Evolutionary conservation across 768 basidiomycete genomes (phyloP).

Genomic region (Tylopilus intermedius): DNA sequence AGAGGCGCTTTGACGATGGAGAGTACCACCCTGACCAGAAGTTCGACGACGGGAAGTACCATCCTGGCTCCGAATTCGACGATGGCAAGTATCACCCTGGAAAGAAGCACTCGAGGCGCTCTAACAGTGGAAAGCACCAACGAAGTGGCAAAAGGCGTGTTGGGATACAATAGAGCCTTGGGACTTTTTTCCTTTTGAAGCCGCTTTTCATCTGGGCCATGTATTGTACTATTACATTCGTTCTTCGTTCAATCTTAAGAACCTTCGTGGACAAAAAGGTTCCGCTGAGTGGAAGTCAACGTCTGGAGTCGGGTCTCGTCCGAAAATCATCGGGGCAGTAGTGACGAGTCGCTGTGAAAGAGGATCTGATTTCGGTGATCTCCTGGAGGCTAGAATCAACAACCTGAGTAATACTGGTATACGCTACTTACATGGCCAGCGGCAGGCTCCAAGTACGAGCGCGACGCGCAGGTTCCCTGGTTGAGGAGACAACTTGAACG

Average conservation of each 20-base stretch:
- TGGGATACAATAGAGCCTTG: neutral
- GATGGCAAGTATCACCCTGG: conserved; percentile 7
- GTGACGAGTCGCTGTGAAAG: no score
- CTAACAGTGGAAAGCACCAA: conserved; percentile 8
- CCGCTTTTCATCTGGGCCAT: conserved; percentile 3
- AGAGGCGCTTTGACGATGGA: neutral
- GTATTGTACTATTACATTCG: conserved; percentile 13
- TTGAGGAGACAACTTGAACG: no score
- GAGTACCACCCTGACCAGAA: neutral
- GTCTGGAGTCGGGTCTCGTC: neutral
- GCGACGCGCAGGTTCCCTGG: no score
- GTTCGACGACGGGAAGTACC: neutral
- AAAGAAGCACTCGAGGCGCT: neutral
- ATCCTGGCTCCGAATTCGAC: conserved; percentile 8
- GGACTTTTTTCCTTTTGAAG: neutral
- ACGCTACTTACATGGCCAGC: no score
- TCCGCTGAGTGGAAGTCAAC: neutral
- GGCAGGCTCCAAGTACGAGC: no score
- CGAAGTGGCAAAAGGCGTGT: neutral
- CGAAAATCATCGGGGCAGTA: no score
- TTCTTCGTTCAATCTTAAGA: conserved; percentile 6
- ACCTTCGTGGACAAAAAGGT: neutral
- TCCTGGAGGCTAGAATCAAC: no score
- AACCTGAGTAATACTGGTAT: no score
- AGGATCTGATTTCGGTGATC: no score